Evolutionary conservation across 2,329 filamentous ascomycete species (phyloP).

Genomic region (Colletotrichum sp.): DNA sequence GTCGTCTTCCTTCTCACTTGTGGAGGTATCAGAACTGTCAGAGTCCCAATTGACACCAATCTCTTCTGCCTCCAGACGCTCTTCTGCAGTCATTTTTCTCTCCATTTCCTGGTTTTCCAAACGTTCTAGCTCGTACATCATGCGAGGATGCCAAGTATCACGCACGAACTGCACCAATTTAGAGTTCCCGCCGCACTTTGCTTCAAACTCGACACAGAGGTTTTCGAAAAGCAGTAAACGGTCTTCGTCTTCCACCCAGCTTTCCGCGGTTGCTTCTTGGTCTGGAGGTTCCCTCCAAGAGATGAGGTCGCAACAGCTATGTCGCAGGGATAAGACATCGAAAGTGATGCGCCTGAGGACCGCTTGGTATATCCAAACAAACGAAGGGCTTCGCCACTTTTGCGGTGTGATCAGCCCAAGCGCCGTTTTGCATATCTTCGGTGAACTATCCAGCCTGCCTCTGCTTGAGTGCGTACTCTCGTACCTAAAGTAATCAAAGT

Average conservation of each 20-base stretch:
- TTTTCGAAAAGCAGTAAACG: not conserved
- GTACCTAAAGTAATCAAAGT: too few relatives aligned
- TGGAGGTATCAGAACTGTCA: fast-evolving
- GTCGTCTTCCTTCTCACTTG: not conserved
- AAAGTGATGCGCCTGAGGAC: not conserved
- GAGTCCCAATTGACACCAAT: not conserved
- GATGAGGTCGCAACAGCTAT: not conserved
- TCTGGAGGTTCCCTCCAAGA: not conserved
- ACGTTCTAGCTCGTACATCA: not conserved
- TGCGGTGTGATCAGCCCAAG: not conserved
- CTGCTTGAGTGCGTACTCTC: too few relatives aligned
- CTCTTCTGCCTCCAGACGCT: not conserved
- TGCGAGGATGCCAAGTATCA: not conserved
- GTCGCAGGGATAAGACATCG: fast-evolving
- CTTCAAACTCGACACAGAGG: not conserved
- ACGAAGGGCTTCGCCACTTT: fast-evolving
- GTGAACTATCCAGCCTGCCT: too few relatives aligned
- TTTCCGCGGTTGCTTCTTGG: not conserved
- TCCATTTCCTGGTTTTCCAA: not conserved
- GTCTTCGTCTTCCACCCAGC: not conserved
- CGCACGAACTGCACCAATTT: not conserved
- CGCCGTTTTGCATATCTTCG: not conserved
- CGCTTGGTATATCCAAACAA: not conserved
- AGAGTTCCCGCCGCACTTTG: not conserved
- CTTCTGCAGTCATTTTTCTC: not conserved